Base-by-base conservation (phyloP, 129 eudicot species). In the Cynara cardunculus region DNA sequence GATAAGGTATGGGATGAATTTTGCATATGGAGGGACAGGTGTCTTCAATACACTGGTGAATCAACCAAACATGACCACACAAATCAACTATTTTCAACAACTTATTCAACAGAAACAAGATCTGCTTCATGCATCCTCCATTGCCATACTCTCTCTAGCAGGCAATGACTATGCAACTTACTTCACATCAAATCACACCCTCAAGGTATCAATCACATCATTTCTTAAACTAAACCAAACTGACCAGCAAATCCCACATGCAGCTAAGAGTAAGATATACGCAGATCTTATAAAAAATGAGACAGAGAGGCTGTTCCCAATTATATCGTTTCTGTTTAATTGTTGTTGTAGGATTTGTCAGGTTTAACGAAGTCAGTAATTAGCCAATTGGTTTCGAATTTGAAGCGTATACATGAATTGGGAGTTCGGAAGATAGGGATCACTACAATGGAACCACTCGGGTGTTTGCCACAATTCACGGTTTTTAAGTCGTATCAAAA, bases 11-110 rank as follows among this genome's bases (percentile, higher is more conserved):
- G 96, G 98, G 35, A 81, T 93, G 69, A 93, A 93, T 78, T 93
- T 93, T 77, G 98, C 98, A 5, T 83, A 89, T 75, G 98, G 98
- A 86, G 98, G 98, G 77, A 90, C 94, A 16, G 96, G 98, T 53
- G 96, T 93, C 24, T 93, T 93, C 67, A 73, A 86, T 71, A 93
- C 98, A 65, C 34, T 86, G 64, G 89, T 83, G 65, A 65, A 81
- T 56, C 80, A 86, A 73, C 96, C 98, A 83, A 93, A 93, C 87
- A 89, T 93, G 94, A 89, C 92, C 3, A 78, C 92, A 31, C 98
- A 93, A 78, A 89, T 93, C 25, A 84, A 91, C 78, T 69, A 82
- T 35, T 89, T 93, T 74, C 84, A 91, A 77, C 79, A 86, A 25
- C 86, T 90, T n/a, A 53, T 89, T 35, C 76, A 78, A 24, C 84